Conservation (phyloP, 2,329 filamentous ascomycete genomes). For the Neopestalotiopsis clavispora region DNA sequence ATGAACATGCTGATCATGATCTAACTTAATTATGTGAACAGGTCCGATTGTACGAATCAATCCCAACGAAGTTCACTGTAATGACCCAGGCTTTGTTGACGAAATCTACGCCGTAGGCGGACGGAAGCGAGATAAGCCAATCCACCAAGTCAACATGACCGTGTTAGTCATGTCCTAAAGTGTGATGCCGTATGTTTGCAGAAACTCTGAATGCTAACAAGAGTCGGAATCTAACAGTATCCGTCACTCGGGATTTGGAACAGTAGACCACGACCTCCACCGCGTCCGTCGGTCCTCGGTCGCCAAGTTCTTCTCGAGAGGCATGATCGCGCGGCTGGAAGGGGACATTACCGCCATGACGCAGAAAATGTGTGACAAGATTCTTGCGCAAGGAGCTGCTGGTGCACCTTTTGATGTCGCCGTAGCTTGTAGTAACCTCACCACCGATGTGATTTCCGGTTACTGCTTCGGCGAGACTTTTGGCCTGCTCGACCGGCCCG, state of each 20-base stretch:
- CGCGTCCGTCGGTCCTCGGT: constrained; percentile 32
- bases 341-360: not conserved
- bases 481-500: constrained; percentile 22
- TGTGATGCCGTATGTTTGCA: not conserved
- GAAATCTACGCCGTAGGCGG: constrained; percentile 42
- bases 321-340: not conserved
- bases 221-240: not conserved
- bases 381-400: not conserved
- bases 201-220: not conserved
- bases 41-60: constrained; percentile 25
- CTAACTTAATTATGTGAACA: not conserved
- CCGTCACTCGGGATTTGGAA: constrained; percentile 25
- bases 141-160: not conserved
- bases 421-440: constrained; percentile 27
- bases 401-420: constrained; percentile 20
- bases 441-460: constrained; percentile 27
- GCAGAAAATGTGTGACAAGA: not conserved
- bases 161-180: not conserved
- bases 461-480: constrained; percentile 29
- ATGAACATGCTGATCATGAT: not conserved
- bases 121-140: constrained; percentile 21
- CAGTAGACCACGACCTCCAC: constrained; percentile 32
- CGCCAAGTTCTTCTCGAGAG: constrained; percentile 36
- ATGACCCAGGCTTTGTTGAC: constrained; percentile 37
- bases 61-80: constrained; percentile 29